Conservation (phyloP, 495 filamentous ascomycete species). For the Bryoglossum gracile region DNA sequence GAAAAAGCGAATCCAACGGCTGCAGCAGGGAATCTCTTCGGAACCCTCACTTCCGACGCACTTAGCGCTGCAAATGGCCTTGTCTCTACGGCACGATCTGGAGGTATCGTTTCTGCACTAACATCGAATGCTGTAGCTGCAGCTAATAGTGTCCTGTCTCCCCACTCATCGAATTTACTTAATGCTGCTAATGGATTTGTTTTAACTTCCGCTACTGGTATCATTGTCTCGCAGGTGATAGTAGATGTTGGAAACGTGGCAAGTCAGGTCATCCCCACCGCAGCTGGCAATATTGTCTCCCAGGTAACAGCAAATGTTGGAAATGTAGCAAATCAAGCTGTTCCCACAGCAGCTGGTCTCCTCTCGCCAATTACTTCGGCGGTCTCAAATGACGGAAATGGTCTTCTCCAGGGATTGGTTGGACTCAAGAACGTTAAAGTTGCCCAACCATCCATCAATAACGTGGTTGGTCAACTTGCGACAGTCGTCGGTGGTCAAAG, state of each 20-base stretch:
- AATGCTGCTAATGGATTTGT: background rate
- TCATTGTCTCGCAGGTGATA: background rate
- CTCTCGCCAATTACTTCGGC: background rate
- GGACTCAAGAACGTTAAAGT: too few relatives aligned
- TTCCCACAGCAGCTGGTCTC: background rate
- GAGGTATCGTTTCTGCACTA: background rate
- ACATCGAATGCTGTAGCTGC: background rate
- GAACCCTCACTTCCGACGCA: background rate
- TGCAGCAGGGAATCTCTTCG: background rate
- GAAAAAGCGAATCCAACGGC: background rate
- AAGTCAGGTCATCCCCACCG: background rate
- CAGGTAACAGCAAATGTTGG: background rate
- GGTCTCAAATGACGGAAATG: background rate
- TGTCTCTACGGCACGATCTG: background rate
- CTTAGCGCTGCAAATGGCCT: background rate
- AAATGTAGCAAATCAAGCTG: background rate
- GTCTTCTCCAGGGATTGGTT: too few relatives aligned
- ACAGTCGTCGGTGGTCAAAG: background rate
- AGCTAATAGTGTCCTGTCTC: background rate
- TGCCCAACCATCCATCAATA: too few relatives aligned
- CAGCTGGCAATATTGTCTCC: background rate
- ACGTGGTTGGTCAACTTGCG: background rate
- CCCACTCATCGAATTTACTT: background rate
- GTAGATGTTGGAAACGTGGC: too few relatives aligned
- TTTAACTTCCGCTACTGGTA: background rate